Percentiles rank a stretch among this genome's conserved stretches.
Evolutionary conservation across 2,329 filamentous ascomycete genomes (phyloP).

Genomic region (Geosmithia flava): DNA sequence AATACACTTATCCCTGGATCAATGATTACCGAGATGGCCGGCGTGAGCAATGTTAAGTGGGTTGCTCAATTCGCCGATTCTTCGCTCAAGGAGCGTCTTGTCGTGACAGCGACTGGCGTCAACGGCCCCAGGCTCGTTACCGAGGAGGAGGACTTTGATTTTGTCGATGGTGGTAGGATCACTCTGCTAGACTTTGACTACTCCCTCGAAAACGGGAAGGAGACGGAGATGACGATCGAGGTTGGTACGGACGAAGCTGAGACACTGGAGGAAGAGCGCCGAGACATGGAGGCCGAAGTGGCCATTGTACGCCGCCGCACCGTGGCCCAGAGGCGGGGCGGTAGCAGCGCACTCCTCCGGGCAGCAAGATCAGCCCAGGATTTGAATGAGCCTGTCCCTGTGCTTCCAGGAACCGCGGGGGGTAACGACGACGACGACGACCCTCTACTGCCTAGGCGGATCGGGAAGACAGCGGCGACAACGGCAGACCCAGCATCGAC

Average conservation of each 20-base stretch:
- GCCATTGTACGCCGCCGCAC: slow-evolving; percentile 67
- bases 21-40: slow-evolving; percentile 51
- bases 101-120: slow-evolving; percentile 63
- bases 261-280: slow-evolving; percentile 57
- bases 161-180: slow-evolving; percentile 67
- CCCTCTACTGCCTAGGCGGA: slow-evolving; percentile 39
- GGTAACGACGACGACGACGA: slow-evolving; percentile 25
- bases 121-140: slow-evolving; percentile 41
- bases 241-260: slow-evolving; percentile 61
- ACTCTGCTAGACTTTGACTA: slow-evolving; percentile 66
- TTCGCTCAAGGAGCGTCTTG: slow-evolving; percentile 41
- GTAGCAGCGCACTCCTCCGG: slow-evolving; percentile 33
- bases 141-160: slow-evolving; percentile 61
- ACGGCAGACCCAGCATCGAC: slow-evolving; percentile 6
- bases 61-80: slow-evolving; percentile 42
- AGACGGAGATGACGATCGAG: slow-evolving; percentile 54
- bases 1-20: slow-evolving; percentile 60
- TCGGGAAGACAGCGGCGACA: slow-evolving; percentile 16
- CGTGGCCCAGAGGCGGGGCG: slow-evolving; percentile 47
- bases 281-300: slow-evolving; percentile 66
- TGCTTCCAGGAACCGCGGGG: slow-evolving; percentile 13
- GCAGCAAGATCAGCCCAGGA: slow-evolving; percentile 26
- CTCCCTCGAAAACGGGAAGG: slow-evolving; percentile 38
- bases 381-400: slow-evolving; percentile 11
- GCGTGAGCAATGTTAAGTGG: slow-evolving; percentile 60